These are phyloP conservation scores for Umbilicus rupestris DNA, from an alignment of 164 flowering plant genomes.

Conservation along the genomic window DNA sequence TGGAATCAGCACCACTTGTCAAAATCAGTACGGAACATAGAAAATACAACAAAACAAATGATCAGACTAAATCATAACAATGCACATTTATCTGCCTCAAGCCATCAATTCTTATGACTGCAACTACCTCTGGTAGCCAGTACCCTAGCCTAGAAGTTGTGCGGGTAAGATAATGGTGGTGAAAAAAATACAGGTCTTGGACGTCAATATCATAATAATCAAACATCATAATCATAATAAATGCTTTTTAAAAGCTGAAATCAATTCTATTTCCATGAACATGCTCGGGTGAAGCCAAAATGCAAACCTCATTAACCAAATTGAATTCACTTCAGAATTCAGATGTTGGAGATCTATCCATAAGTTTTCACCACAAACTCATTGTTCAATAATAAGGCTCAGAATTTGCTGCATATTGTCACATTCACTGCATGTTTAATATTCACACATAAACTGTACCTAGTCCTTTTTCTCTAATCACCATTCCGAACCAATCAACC, in stretches of 20 bases:
- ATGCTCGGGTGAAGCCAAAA: not conserved
- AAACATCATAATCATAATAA: too few relatives aligned
- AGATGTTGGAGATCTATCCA: not conserved
- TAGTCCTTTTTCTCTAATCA: not conserved
- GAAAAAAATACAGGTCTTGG: too few relatives aligned
- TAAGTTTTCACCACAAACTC: not conserved
- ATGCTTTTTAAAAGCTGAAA: not conserved
- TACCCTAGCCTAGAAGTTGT: too few relatives aligned
- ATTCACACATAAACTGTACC: not conserved
- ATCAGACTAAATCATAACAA: not conserved
- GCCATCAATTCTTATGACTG: too few relatives aligned
- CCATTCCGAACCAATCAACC: not conserved
- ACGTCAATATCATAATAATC: too few relatives aligned
- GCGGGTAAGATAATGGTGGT: too few relatives aligned
- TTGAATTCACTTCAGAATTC: not conserved
- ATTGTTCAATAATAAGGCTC: not conserved
- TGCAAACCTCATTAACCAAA: not conserved
- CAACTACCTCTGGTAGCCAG: not conserved
- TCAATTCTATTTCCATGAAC: not conserved
- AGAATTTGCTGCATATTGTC: not conserved
- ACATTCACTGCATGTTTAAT: not conserved
- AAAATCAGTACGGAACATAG: not conserved
- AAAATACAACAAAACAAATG: not conserved
- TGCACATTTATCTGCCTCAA: not conserved
- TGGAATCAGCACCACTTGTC: conserved; percentile 19